These are phyloP conservation scores for Phytophthora podocarpi DNA, from an alignment of 352 stramenopile species.

Conservation along the genomic window DNA sequence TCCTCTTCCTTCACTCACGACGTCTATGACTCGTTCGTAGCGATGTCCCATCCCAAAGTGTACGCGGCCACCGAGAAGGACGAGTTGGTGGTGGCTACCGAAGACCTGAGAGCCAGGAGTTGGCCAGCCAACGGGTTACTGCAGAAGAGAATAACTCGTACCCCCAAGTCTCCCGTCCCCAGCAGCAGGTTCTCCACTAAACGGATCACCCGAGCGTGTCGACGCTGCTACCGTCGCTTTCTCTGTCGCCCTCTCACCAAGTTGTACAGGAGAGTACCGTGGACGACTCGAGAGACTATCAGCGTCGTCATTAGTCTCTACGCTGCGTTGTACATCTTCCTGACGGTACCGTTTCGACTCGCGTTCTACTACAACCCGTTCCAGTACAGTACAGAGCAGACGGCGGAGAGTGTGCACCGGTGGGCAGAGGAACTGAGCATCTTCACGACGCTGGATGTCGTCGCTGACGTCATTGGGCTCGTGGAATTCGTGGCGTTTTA, in stretches of 20 bases:
- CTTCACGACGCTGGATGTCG: conserved; percentile 15
- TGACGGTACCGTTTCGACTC: conserved; percentile 29
- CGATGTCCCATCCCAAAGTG: conserved; percentile 32
- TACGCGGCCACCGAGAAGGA: conserved; percentile 19
- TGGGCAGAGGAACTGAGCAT: conserved; percentile 28
- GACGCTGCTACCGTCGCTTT: conserved; percentile 12
- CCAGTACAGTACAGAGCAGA: conserved; percentile 5
- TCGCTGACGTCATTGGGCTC: conserved; percentile 25
- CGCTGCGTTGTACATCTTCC: conserved; percentile 27
- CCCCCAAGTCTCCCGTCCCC: too few relatives aligned
- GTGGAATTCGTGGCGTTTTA: conserved; percentile 27
- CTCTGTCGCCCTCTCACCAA: conserved; percentile 2
- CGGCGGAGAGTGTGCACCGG: neutral
- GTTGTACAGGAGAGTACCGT: conserved; percentile 23
- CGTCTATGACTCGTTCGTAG: too few relatives aligned
- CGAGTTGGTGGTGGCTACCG: conserved; percentile 2
- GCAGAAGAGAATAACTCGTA: too few relatives aligned
- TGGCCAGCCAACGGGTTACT: too few relatives aligned
- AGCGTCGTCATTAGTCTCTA: conserved; percentile 21
- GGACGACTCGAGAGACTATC: conserved; percentile 23
- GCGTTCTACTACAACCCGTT: conserved; percentile 35
- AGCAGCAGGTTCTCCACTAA: conserved; percentile 8
- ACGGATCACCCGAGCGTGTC: neutral
- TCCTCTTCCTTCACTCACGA: too few relatives aligned
- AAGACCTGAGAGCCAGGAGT: neutral